A percentile compares a stretch with the other conserved stretches of the same genome.
Conservation (phyloP, 805 yeast genomes). For the Saccharomycopsis sp. region DNA sequence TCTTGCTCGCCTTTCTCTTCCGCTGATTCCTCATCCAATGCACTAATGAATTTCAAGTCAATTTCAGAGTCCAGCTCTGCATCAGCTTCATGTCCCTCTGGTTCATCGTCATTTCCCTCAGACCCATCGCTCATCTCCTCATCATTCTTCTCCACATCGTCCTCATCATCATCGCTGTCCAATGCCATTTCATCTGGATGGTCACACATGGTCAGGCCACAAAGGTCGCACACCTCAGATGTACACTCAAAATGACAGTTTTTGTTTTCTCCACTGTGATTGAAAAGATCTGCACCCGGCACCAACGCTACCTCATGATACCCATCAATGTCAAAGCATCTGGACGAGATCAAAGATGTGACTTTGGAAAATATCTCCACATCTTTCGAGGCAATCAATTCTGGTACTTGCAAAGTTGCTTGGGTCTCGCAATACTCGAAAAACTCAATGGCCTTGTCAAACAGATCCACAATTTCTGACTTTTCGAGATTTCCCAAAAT, state of each 20-base stretch:
- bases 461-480: conserved; percentile 33
- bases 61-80: conserved; percentile 18
- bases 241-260: conserved; percentile 16
- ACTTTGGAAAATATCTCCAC: conserved; percentile 13
- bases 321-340: conserved; percentile 68
- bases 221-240: conserved; percentile 40
- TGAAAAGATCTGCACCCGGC: conserved; percentile 87
- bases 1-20: conserved; percentile 1
- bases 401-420: conserved; percentile 23
- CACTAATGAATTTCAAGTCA: background rate
- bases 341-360: conserved; percentile 21
- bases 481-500: conserved; percentile 50
- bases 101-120: background rate
- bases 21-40: background rate
- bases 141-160: conserved; percentile 16
- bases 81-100: conserved; percentile 17
- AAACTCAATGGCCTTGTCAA: conserved; percentile 27
- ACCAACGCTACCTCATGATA: conserved; percentile 70
- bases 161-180: conserved; percentile 13
- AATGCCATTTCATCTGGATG: conserved; percentile 28
- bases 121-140: background rate
- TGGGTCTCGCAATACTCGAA: background rate
- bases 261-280: conserved; percentile 37
- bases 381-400: conserved; percentile 9
- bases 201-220: conserved; percentile 39